Conservation (phyloP, 139 green algal genomes). For the Chlamydomonas sp. region DNA sequence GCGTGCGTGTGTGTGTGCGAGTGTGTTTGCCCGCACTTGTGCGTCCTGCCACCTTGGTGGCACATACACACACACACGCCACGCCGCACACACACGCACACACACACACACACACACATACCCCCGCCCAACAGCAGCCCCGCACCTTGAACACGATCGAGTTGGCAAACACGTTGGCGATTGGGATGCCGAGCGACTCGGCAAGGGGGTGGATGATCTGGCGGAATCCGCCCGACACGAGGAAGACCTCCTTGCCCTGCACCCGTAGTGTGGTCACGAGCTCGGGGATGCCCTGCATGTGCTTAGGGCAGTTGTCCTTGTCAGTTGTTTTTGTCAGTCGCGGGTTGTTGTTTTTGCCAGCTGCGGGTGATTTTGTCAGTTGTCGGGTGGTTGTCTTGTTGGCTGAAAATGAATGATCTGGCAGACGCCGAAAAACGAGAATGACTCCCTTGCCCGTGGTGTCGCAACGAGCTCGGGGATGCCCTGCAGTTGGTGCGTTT, state of each 20-base stretch:
- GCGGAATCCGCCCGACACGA: slow-evolving; percentile 94
- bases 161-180: slow-evolving; percentile 88
- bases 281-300: slow-evolving; percentile 89
- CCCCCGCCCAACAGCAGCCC: not conserved
- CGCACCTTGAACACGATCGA: slow-evolving; percentile 77
- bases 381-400: too few species aligned
- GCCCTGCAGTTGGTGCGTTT: too few species aligned
- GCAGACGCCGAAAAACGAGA: slow-evolving; percentile 91
- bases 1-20: not conserved
- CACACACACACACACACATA: not conserved
- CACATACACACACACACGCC: too few species aligned
- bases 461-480: slow-evolving; percentile 79
- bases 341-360: too few species aligned
- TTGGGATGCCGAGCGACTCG: slow-evolving; percentile 70
- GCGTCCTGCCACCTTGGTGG: not conserved
- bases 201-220: slow-evolving; percentile 91
- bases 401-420: slow-evolving; percentile 64
- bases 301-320: too few species aligned
- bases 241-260: slow-evolving; percentile 70
- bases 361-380: not conserved
- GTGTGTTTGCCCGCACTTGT: not conserved
- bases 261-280: slow-evolving; percentile 62
- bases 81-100: not conserved
- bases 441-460: slow-evolving; percentile 66
- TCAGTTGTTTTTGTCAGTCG: too few species aligned